phyloP scores from a whole-genome alignment of 345 rosid species.

The Anastatica hierochuntica region DNA sequence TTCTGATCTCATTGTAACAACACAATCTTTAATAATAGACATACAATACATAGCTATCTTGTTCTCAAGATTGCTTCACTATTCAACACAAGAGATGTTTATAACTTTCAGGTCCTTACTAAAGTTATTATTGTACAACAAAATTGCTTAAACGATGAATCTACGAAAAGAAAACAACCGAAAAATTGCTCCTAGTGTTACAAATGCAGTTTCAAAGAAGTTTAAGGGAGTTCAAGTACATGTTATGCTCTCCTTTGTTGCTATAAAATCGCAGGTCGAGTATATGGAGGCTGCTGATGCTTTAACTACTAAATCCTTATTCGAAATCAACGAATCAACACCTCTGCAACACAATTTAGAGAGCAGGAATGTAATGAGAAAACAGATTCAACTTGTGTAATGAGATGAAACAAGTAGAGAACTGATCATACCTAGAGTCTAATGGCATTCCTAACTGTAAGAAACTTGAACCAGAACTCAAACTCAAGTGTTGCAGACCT shows the following conservation, averaged over 20 bases:
- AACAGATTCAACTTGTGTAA: neutral
- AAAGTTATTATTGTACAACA: too few species aligned
- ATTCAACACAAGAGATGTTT: too few species aligned
- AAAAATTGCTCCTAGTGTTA: slow-evolving; percentile 21
- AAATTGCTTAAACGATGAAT: too few species aligned
- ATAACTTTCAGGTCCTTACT: too few species aligned
- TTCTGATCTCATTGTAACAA: neutral
- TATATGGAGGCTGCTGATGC: slow-evolving; percentile 96
- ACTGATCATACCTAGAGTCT: slow-evolving; percentile 22
- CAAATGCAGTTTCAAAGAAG: slow-evolving; percentile 3
- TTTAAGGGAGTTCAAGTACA: neutral
- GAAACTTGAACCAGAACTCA: slow-evolving; percentile 28
- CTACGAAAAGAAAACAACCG: neutral
- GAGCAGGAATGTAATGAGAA: neutral
- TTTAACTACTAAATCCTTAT: slow-evolving; percentile 57
- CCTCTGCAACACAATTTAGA: slow-evolving; percentile 34
- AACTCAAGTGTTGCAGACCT: slow-evolving; percentile 56
- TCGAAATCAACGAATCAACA: slow-evolving; percentile 31
- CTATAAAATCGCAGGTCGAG: slow-evolving; percentile 65
- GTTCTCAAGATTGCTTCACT: too few species aligned
- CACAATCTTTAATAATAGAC: too few species aligned
- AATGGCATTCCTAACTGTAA: slow-evolving; percentile 32
- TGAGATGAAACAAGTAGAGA: slow-evolving; percentile 29
- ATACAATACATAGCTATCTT: too few species aligned
- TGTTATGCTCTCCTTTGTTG: slow-evolving; percentile 55